Percentiles rank a stretch among this genome's conserved stretches.
These are phyloP conservation scores for Diaporthe helianthi DNA, from an alignment of 2,329 filamentous ascomycete species.

Conservation along the genomic window DNA sequence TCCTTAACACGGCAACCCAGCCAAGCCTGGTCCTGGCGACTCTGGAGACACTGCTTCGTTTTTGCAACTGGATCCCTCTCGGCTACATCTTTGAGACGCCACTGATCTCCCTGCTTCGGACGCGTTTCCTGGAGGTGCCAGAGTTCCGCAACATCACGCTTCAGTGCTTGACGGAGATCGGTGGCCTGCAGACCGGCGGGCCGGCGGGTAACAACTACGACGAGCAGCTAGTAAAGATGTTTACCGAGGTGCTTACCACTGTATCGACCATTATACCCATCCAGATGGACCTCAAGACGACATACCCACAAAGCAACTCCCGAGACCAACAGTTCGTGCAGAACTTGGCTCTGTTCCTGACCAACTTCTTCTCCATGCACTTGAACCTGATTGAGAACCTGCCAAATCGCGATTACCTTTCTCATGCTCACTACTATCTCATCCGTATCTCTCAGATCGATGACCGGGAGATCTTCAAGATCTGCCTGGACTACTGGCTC, in stretches of 20 bases:
- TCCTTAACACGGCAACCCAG: conserved; percentile 85
- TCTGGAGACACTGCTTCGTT: conserved; percentile 90
- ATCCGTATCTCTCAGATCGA: conserved; percentile 99
- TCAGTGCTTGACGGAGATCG: conserved; percentile 97
- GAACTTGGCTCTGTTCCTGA: conserved; percentile 93
- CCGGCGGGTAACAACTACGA: conserved; percentile 79
- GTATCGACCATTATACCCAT: conserved; percentile 94
- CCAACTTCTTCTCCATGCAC: conserved; percentile 96
- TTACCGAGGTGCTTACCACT: conserved; percentile 92
- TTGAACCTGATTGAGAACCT: conserved; percentile 92
- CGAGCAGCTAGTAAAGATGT: conserved; percentile 97
- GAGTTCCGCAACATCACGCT: conserved; percentile 97
- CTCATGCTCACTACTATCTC: conserved; percentile 96
- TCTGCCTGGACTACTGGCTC: conserved; percentile 98
- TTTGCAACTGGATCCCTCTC: conserved; percentile 98
- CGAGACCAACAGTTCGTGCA: conserved; percentile 97
- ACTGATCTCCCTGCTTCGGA: conserved; percentile 92
- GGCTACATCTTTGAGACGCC: conserved; percentile 99
- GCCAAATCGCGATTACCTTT: conserved; percentile 92
- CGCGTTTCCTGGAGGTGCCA: conserved; percentile 88
- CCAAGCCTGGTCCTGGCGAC: conserved; percentile 94
- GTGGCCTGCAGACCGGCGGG: conserved; percentile 83
- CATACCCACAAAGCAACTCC: conserved; percentile 89
- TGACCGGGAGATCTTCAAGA: conserved; percentile 99
- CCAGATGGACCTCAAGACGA: conserved; percentile 86